These are phyloP conservation scores for Trichoderma guizhouense DNA, from an alignment of 2,329 filamentous ascomycete genomes.

Conservation along the genomic window DNA sequence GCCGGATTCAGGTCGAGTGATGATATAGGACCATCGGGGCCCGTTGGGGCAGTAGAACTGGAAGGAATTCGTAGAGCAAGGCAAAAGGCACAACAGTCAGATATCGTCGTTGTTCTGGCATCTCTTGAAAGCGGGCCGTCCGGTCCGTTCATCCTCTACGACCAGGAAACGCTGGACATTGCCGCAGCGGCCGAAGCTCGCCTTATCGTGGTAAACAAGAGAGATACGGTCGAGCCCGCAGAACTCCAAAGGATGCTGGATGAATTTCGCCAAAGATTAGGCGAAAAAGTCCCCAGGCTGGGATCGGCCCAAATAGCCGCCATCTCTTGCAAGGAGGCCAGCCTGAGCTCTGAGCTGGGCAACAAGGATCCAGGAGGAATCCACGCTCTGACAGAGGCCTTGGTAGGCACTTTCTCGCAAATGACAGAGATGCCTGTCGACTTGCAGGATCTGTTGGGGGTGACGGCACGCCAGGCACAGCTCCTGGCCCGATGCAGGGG, in stretches of 20 bases:
- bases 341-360: conserved; percentile 25
- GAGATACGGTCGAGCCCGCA: conserved; percentile 44
- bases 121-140: conserved; percentile 58
- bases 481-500: conserved; percentile 70
- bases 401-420: conserved; percentile 64
- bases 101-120: conserved; percentile 78
- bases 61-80: conserved; percentile 89
- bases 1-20: conserved; percentile 70
- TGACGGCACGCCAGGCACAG: conserved; percentile 83
- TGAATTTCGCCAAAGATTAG: conserved; percentile 35
- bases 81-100: conserved; percentile 74
- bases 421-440: conserved; percentile 70
- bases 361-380: conserved; percentile 60
- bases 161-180: conserved; percentile 53
- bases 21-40: neutral
- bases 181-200: conserved; percentile 47
- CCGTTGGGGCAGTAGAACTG: conserved; percentile 70
- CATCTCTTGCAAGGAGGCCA: conserved; percentile 70
- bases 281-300: conserved; percentile 25
- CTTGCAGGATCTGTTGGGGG: conserved; percentile 80
- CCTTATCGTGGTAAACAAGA: conserved; percentile 62
- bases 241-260: conserved; percentile 38
- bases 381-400: conserved; percentile 61
- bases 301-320: conserved; percentile 38
- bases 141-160: conserved; percentile 46